A percentile compares a stretch with the other conserved stretches of the same genome.
Evolutionary conservation across 108 stramenopile genomes (phyloP).

Genomic region (Aurantiochytrium sp.): DNA sequence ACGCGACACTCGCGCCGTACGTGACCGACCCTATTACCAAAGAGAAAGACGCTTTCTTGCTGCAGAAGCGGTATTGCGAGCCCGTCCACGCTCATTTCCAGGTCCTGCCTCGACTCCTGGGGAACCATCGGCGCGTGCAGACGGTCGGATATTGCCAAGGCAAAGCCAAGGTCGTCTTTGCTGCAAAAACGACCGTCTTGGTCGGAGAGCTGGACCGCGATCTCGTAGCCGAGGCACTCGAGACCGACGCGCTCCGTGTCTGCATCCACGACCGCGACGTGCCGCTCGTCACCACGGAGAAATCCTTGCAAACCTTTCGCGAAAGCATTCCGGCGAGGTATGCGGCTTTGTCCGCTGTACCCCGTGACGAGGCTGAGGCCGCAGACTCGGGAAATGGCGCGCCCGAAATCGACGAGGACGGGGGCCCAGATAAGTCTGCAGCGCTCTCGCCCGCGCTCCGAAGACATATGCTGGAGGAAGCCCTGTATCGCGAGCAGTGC

Average conservation of each 20-base stretch:
- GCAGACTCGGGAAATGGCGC: not conserved
- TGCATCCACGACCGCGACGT: not conserved
- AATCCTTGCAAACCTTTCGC: not conserved
- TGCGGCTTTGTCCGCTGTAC: not conserved
- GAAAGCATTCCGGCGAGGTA: not conserved
- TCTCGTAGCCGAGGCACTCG: not conserved
- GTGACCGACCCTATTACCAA: not conserved
- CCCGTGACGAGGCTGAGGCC: not conserved
- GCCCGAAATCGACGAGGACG: not conserved
- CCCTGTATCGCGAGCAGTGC: not conserved
- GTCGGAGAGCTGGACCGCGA: not conserved
- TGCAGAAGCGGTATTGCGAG: constrained; percentile 10
- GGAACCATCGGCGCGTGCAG: not conserved
- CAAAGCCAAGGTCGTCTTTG: not conserved
- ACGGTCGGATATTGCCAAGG: not conserved
- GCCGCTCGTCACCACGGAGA: not conserved
- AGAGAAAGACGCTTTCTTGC: not conserved
- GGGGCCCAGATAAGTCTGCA: no score
- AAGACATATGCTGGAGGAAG: not conserved
- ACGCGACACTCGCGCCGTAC: not conserved
- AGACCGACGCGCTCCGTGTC: not conserved
- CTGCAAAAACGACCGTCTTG: not conserved
- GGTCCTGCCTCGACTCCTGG: not conserved
- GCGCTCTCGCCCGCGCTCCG: not conserved
- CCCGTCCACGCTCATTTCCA: not conserved